Base-by-base conservation (phyloP, 805 yeast genomes). In the Zygoascus biomembranicola region DNA sequence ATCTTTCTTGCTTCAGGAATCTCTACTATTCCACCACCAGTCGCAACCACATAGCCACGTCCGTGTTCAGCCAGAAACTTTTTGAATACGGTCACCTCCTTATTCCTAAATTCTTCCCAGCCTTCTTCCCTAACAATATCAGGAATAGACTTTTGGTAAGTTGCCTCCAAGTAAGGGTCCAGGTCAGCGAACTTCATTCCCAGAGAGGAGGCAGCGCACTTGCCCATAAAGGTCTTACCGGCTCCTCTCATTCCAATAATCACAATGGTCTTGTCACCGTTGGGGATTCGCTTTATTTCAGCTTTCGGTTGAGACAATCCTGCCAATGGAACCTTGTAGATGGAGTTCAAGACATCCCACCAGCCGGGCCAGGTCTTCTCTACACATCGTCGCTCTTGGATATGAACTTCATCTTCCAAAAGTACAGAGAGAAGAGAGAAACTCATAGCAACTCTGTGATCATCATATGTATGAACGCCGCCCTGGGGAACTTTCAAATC, bases 331-430 rank as follows among this genome's bases (percentile, higher is more conserved):
- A 80, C 85, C 19, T 81, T 77, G 62, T 94, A 80, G 48, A 77
- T 71, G 49, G 85, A 78, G 66, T 83, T 90, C 58, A 94, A 74
- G 37, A 83, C 78, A 70, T 94, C 99, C 99, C 99, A 94, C 99
- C 99, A 94, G 41, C 97, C 98, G 19, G 99, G 99, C 99, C 99
- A 94, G 0, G 99, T 94, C 73, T 94, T 94, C 54, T 92, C 95
- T 1, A 97, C 95, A 66, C 97, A 89, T 26, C 85, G 80, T 70
- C 97, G 82, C 65, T 92, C 97, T 60, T 84, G 81, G 55, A 94
- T 81, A 58, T 82, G 73, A 1, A 86, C 92, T 1, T 87, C 82
- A 2, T 73, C 74, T 0, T 64, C 62, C 49, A 80, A 77, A 62
- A 87, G 74, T 37, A 95, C 89, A 3, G 97, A 92, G 51, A 94